Percentiles rank a stretch among this genome's conserved stretches.
Conservation (phyloP, 1,284 basidiomycete species). For the Xerocomus nothofagi region DNA sequence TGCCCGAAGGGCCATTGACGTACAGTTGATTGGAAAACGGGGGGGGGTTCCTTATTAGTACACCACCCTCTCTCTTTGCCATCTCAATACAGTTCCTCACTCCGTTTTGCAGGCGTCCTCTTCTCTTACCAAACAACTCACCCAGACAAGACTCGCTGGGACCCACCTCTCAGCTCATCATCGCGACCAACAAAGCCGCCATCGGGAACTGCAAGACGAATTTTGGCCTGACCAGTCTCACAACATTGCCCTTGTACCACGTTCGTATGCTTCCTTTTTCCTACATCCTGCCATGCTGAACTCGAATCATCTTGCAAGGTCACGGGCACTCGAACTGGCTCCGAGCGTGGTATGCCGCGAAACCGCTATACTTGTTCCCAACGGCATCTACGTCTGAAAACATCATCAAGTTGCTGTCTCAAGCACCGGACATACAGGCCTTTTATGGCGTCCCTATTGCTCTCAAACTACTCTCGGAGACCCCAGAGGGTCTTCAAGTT, state of each 20-base stretch:
- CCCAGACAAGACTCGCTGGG: conserved; percentile 36
- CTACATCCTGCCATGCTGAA: not conserved
- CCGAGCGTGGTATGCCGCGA: conserved; percentile 41
- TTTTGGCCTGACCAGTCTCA: conserved; percentile 49
- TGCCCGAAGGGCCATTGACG: too few species aligned
- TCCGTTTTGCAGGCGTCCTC: conserved; percentile 29
- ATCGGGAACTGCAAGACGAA: conserved; percentile 40
- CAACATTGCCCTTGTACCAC: conserved; percentile 43
- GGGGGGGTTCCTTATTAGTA: too few species aligned
- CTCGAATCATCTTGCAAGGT: conserved; percentile 10
- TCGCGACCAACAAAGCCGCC: conserved; percentile 41
- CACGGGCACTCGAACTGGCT: conserved; percentile 28
- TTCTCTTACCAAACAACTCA: conserved; percentile 61
- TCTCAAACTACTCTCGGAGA: conserved; percentile 50
- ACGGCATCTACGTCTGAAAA: conserved; percentile 48
- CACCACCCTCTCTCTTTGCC: too few species aligned
- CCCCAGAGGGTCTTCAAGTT: conserved; percentile 46
- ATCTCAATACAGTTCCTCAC: not conserved
- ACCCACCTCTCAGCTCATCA: conserved; percentile 42
- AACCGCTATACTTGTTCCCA: conserved; percentile 53
- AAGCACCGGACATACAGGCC: conserved; percentile 18
- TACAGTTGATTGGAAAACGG: too few species aligned
- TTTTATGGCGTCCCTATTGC: conserved; percentile 23
- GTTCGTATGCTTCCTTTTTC: conserved; percentile 30
- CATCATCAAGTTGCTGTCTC: conserved; percentile 36